Percentiles rank a stretch among this genome's conserved stretches.
phyloP scores from a whole-genome alignment of 441 rosid species.

The Populus trichocarpa region DNA sequence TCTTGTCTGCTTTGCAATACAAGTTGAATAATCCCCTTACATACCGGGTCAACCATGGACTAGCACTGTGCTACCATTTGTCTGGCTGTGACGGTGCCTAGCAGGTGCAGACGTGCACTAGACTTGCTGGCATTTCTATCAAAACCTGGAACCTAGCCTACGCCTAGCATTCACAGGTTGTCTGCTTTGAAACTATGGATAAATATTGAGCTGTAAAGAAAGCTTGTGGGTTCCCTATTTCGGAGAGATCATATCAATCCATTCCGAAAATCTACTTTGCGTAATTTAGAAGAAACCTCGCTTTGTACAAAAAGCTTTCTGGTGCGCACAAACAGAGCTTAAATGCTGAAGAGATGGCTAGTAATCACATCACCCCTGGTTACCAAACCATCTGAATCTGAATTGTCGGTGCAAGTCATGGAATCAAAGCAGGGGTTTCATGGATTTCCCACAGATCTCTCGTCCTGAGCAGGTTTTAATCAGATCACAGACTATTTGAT shows the following conservation, averaged over 20 bases:
- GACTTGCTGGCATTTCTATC: not conserved
- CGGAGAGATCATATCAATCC: not conserved
- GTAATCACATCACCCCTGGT: not conserved
- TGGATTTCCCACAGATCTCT: not conserved
- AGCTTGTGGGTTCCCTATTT: not conserved
- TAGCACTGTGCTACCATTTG: not conserved
- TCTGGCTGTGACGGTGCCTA: not conserved
- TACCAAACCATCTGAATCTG: not conserved
- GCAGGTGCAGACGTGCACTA: too few relatives aligned
- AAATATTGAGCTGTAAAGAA: not conserved
- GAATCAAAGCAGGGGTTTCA: not conserved
- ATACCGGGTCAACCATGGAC: slow-evolving; percentile 7
- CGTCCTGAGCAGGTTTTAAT: not conserved
- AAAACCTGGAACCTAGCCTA: not conserved
- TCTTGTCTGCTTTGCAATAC: slow-evolving; percentile 21
- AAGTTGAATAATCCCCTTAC: slow-evolving; percentile 12
- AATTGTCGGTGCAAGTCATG: not conserved
- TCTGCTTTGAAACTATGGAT: not conserved
- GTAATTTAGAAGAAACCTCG: not conserved
- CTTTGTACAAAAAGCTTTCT: not conserved
- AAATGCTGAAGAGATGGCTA: not conserved
- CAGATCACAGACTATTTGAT: not conserved
- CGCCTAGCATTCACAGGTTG: not conserved
- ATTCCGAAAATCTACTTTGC: not conserved
- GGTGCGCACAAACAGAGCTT: not conserved